Evolutionary conservation across 2,329 filamentous ascomycete genomes (phyloP).

Genomic region (Zopfia rhizophila): DNA sequence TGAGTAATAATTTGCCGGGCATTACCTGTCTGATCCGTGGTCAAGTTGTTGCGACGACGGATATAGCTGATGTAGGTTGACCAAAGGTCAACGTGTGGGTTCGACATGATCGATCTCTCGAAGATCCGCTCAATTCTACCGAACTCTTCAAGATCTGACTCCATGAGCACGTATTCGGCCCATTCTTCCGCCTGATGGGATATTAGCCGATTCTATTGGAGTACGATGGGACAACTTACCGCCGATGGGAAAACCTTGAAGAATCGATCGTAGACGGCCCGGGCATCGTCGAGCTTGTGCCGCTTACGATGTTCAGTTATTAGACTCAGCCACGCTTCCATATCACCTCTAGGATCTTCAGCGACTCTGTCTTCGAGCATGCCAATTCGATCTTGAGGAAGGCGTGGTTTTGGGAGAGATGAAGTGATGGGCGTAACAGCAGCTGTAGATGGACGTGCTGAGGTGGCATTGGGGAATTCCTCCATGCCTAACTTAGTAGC

Average conservation of each 20-base stretch:
- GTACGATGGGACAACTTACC: constrained; percentile 68
- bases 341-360: constrained; percentile 91
- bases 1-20: constrained; percentile 83
- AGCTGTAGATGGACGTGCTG: constrained; percentile 54
- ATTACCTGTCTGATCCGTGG: constrained; percentile 77
- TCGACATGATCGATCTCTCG: constrained; percentile 77
- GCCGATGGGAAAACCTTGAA: constrained; percentile 88
- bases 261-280: constrained; percentile 85
- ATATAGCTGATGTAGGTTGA: constrained; percentile 95
- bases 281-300: constrained; percentile 82
- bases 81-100: constrained; percentile 89
- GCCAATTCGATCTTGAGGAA: constrained; percentile 78
- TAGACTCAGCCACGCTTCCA: constrained; percentile 89
- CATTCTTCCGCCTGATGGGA: constrained; percentile 88
- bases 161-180: constrained; percentile 89
- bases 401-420: constrained; percentile 60
- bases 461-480: constrained; percentile 38
- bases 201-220: constrained; percentile 50
- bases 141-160: constrained; percentile 86
- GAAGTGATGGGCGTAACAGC: constrained; percentile 41
- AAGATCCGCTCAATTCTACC: constrained; percentile 85
- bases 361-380: constrained; percentile 90
- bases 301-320: constrained; percentile 86
- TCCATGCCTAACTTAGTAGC: constrained; percentile 47
- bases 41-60: constrained; percentile 88